A percentile compares a stretch with the other conserved stretches of the same genome.
Conservation (phyloP, 2,329 filamentous ascomycete species). For the Knoxdaviesia capensis region DNA sequence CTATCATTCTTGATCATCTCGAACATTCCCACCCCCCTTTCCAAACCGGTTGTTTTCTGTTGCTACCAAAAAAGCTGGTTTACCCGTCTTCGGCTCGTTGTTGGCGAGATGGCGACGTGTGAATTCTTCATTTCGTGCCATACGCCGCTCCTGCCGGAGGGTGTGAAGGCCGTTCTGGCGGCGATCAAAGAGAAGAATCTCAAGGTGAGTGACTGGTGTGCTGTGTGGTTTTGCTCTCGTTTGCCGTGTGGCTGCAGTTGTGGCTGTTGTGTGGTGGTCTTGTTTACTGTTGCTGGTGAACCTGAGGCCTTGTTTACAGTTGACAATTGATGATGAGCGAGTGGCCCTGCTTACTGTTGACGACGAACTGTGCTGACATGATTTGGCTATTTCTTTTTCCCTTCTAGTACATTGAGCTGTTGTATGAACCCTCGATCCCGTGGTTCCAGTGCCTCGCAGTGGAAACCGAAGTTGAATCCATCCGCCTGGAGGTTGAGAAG, state of each 20-base stretch:
- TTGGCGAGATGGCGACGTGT: constrained; percentile 1
- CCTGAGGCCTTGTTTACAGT: neutral
- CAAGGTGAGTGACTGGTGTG: constrained; percentile 3
- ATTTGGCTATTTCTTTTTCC: neutral
- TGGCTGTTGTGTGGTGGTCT: too few relatives aligned
- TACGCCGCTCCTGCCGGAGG: constrained; percentile 12
- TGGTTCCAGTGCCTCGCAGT: constrained; percentile 15
- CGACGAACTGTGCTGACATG: neutral
- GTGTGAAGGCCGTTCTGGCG: constrained; percentile 10
- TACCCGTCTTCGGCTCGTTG: neutral
- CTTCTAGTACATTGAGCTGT: constrained; percentile 10
- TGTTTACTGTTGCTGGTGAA: neutral
- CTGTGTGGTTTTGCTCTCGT: too few relatives aligned
- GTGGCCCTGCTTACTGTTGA: too few relatives aligned
- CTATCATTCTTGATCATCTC: neutral
- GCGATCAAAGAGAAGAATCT: constrained; percentile 2
- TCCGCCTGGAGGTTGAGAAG: constrained; percentile 7
- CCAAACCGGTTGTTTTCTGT: neutral
- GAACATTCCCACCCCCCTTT: neutral
- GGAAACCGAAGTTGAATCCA: constrained; percentile 6
- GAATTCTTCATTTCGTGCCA: constrained; percentile 17
- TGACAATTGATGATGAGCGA: constrained; percentile 2
- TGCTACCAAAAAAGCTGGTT: neutral
- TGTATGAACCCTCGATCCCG: constrained; percentile 15
- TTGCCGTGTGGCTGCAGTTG: too few relatives aligned